phyloP scores from a whole-genome alignment of 306 rosid genomes.

The Inga laurina region DNA sequence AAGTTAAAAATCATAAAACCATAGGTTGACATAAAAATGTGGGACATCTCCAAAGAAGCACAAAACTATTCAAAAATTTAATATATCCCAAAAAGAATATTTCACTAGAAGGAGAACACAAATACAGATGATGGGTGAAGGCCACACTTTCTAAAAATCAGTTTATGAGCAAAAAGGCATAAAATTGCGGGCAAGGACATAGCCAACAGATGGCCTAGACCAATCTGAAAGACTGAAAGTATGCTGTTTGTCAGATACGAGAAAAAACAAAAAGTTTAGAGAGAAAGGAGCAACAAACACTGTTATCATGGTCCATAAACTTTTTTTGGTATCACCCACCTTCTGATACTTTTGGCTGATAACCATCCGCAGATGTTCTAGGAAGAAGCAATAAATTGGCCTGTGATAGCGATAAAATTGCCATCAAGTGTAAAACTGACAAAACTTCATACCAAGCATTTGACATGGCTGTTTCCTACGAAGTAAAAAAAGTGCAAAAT shows the following conservation, averaged over 20 bases:
- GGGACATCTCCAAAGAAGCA: constrained; percentile 2
- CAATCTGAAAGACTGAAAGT: constrained; percentile 18
- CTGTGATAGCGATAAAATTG: constrained; percentile 78
- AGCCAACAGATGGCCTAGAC: constrained; percentile 11
- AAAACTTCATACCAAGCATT: constrained; percentile 96
- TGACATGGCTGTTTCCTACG: constrained; percentile 89
- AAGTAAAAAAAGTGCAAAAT: constrained; percentile 21
- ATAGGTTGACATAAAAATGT: background rate
- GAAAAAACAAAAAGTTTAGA: background rate
- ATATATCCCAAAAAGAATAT: too few relatives aligned
- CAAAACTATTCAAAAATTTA: constrained; percentile 14
- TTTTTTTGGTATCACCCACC: constrained; percentile 49
- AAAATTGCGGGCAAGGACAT: background rate
- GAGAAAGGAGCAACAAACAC: constrained; percentile 17
- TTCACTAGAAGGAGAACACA: too few relatives aligned
- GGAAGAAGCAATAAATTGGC: constrained; percentile 97
- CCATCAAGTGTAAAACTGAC: constrained; percentile 94
- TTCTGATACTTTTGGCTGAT: constrained; percentile 88
- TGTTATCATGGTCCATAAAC: constrained; percentile 13
- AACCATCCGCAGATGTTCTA: constrained; percentile 79
- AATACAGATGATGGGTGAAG: too few relatives aligned
- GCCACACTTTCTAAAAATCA: background rate
- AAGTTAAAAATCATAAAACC: constrained; percentile 2
- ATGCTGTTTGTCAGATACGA: constrained; percentile 5
- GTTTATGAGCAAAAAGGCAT: background rate